Evolutionary conservation across 2,329 filamentous ascomycete genomes (phyloP), one percentile per base, ranked within the genome.

Genomic region (Beauveria asiatica): DNA sequence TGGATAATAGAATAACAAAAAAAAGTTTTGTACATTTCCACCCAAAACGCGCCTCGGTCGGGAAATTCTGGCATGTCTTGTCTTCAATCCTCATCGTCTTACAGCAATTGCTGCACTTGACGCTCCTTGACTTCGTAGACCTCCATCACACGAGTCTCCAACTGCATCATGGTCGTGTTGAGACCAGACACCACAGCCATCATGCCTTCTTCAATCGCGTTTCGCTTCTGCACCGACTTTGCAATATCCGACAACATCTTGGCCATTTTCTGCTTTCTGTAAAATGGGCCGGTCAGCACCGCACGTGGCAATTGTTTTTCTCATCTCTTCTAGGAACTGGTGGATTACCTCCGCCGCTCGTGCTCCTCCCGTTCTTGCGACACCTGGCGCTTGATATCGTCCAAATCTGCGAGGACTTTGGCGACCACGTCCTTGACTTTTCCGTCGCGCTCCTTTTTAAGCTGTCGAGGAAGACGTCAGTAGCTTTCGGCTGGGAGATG

Each of bases 121-220:
- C 60, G 54, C 39, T 69, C 65, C 27, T 72, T 65, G 0, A 67
- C 69, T 7, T 57, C 53, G 49, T 70, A 72, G 0, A 67, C 71
- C 5, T 58, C 64, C 61, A 68, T 58, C 64, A 74, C 70, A 65
- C 70, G 69, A 0, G 57, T 64, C 46, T 73, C 72, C 1, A 71
- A 51, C 21, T 67, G 63, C 6, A 57, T 33, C 25, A 67, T 63
- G 8, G 19, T 57, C n/a, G 41, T 46, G 33, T 69, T 54, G 39
- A 69, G 54, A 25, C 62, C 63, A 4, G 19, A 16, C 21, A 62
- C 51, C 21, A 59, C 50, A 6, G 37, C 25, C 30, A 33, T 21
- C 52, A 62, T 62, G 9, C 49, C 33, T 17, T 33, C 46, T 33
- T 60, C 57, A 16, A 62, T 56, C 8, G 23, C 44, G n/a, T 17